These are phyloP conservation scores for Butyriboletus appendiculatus DNA, from an alignment of 1,284 basidiomycete species.

Conservation along the genomic window DNA sequence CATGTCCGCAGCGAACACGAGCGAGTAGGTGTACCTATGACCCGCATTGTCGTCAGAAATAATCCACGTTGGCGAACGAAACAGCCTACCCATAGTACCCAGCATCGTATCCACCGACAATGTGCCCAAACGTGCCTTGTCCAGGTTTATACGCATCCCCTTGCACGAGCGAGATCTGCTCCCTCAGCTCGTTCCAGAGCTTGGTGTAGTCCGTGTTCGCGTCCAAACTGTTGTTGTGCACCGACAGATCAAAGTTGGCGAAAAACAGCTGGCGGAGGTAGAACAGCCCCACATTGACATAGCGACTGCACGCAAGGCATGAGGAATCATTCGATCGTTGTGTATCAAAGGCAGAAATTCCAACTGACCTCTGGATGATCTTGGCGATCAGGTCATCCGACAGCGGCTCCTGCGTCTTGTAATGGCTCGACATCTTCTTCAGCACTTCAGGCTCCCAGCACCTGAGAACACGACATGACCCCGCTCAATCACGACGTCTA, in stretches of 20 bases:
- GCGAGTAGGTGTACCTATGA: constrained; percentile 32
- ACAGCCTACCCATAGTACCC: constrained; percentile 69
- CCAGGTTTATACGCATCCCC: constrained; percentile 55
- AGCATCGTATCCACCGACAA: constrained; percentile 52
- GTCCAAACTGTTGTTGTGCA: constrained; percentile 65
- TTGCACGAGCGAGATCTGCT: constrained; percentile 68
- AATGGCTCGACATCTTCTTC: constrained; percentile 69
- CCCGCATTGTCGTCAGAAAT: neutral
- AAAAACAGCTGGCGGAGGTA: constrained; percentile 81
- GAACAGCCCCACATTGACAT: constrained; percentile 78
- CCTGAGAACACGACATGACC: constrained; percentile 34
- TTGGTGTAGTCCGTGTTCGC: constrained; percentile 59
- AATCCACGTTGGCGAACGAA: neutral
- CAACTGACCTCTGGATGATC: constrained; percentile 70
- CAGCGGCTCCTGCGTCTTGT: constrained; percentile 71
- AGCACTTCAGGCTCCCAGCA: constrained; percentile 81
- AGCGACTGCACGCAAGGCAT: constrained; percentile 50
- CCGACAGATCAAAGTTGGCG: constrained; percentile 73
- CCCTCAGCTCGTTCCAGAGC: constrained; percentile 72
- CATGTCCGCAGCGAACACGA: constrained; percentile 38
- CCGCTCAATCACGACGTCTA: neutral
- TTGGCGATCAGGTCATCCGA: constrained; percentile 72
- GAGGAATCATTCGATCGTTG: neutral
- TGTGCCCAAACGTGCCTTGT: constrained; percentile 42
- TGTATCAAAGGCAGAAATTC: neutral